Base-by-base conservation (phyloP, 495 filamentous ascomycete species). In the Halenospora varia region DNA sequence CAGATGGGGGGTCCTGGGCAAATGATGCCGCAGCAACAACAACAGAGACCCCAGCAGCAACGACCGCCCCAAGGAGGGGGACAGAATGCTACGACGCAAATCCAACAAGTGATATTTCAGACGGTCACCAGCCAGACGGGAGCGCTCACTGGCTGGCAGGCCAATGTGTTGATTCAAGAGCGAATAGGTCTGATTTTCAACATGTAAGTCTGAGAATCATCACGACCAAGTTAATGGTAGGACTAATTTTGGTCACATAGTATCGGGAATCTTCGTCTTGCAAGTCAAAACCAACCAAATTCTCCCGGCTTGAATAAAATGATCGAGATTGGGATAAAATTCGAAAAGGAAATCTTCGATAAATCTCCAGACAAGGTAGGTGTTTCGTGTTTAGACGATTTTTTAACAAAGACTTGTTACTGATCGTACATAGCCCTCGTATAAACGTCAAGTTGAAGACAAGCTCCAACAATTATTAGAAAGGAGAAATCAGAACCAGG, bases 391-490 rank as follows among this genome's bases (percentile, higher is more conserved):
- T 6, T 41, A 23, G 20, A 0, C 20, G 20, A 2, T 55, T 3
- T 35, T 18, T 18, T 18, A 26, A 3, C 10, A 25, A 23, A 54
- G 29, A 47, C 24, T 55, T 15, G 25, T 26, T 11, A 48, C 42
- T 42, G 48, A 57, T 46, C 45, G 15, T 25, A 15, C 6, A 25
- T n/a, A 63, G 56, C 18, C 39, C 48, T 40, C 55, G 66, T 53
- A 71, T 54, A 63, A 66, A 63, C 18, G 73, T 74, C 3, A 64
- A 71, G 52, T 71, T 71, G 42, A 74, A 63, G 46, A 68, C 64
- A 57, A 73, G 73, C 15, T 74, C 77, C 57, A 71, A 60, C 19
- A 72, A 75, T 56, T 81, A 23, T 71, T 77, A 19, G 70, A 72
- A 29, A 69, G 68, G 45, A 50, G 80, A 25, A 72, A 64, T 41